A percentile compares a stretch with the other conserved stretches of the same genome.
phyloP scores from a whole-genome alignment of 441 rosid species.

The Mallotus japonicus region DNA sequence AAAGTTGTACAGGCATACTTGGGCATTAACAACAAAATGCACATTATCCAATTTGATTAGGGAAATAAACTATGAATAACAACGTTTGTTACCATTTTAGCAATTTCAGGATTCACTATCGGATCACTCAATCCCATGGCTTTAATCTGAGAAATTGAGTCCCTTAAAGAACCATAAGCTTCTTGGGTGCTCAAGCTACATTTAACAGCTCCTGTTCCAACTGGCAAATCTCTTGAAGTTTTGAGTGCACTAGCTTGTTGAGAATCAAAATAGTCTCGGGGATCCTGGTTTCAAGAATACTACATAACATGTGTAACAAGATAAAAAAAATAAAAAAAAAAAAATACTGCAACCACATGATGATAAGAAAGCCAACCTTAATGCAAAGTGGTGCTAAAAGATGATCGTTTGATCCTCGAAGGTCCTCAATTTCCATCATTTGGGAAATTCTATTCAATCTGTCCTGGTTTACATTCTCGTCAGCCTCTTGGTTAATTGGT shows the following conservation, averaged over 20 bases:
- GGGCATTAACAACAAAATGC: conserved; percentile 16
- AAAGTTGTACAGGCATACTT: conserved; percentile 17
- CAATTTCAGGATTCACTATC: conserved; percentile 61
- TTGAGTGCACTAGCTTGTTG: conserved; percentile 76
- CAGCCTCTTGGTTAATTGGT: conserved; percentile 46
- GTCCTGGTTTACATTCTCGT: conserved; percentile 44
- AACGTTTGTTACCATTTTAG: conserved; percentile 52
- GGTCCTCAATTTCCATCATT: conserved; percentile 82
- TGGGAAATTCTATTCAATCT: conserved; percentile 52
- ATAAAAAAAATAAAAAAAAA: conserved; percentile 10
- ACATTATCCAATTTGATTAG: background rate
- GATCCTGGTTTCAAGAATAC: conserved; percentile 59
- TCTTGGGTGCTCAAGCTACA: conserved; percentile 50
- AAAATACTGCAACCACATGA: conserved; percentile 17
- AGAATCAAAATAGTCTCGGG: conserved; percentile 94
- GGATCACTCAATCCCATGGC: conserved; percentile 62
- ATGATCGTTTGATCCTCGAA: conserved; percentile 58
- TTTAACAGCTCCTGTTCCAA: conserved; percentile 40
- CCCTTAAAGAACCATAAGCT: conserved; percentile 64
- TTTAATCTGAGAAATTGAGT: conserved; percentile 57
- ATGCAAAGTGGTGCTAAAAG: conserved; percentile 84
- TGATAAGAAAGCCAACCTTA: conserved; percentile 48
- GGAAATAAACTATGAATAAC: background rate
- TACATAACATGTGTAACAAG: conserved; percentile 9
- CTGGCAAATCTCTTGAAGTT: conserved; percentile 44